Evolutionary conservation across 139 green algal genomes (phyloP).

Genomic region (Parachlorella kessleri): DNA sequence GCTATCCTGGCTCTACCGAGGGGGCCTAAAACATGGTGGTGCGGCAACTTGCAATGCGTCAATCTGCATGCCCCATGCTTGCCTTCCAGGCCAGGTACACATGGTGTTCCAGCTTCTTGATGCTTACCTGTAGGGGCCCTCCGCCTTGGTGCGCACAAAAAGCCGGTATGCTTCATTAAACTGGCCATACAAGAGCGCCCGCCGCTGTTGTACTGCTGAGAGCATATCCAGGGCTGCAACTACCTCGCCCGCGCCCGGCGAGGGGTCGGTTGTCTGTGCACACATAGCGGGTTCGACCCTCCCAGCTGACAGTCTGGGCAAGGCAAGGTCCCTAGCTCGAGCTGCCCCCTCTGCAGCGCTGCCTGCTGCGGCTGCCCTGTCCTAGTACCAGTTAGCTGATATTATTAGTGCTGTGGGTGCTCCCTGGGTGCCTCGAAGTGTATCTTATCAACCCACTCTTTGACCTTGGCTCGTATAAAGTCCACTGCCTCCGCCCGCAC

Average conservation of each 20-base stretch:
- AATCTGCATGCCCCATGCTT: no score
- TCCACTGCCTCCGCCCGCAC: constrained; percentile 17
- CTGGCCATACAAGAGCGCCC: not conserved
- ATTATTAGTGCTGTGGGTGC: not conserved
- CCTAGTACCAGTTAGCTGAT: not conserved
- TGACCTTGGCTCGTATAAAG: constrained; percentile 15
- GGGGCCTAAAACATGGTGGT: no score
- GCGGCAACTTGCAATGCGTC: no score
- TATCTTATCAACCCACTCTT: not conserved
- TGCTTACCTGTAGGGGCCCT: constrained; percentile 17
- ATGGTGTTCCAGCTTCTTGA: no score
- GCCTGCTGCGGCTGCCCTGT: no score
- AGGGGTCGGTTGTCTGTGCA: not conserved
- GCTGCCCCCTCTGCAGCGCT: no score
- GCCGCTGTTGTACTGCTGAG: not conserved
- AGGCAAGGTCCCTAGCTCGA: no score
- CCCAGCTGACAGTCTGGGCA: no score
- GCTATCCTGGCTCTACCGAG: no score
- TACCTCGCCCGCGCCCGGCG: not conserved
- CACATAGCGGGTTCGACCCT: no score
- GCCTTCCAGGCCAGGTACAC: no score
- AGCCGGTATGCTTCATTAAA: constrained; percentile 11
- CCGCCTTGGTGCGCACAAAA: constrained; percentile 12
- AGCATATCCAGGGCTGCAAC: constrained; percentile 23
- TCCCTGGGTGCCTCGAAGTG: not conserved